phyloP scores from a whole-genome alignment of 1,284 basidiomycete genomes.

The Rhodotorula sp. region DNA sequence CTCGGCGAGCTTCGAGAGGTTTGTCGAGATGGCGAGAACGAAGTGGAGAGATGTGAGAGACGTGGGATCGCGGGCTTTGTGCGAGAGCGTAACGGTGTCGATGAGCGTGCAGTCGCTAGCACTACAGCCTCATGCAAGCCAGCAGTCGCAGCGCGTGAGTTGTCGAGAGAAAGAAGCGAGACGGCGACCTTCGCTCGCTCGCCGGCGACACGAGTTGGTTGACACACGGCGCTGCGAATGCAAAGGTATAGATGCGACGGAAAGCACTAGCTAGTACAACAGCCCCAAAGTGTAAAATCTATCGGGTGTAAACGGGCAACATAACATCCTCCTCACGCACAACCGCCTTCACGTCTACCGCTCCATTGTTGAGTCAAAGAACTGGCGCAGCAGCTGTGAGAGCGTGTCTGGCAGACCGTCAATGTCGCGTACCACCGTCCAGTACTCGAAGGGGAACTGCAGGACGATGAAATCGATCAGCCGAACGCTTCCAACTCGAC shows the following conservation, averaged over 20 bases:
- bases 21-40: too few relatives aligned
- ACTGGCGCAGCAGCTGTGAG: constrained; percentile 88
- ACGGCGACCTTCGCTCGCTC: neutral
- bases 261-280: neutral
- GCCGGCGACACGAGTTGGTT: neutral
- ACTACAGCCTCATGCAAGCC: neutral
- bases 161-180: neutral
- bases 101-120: neutral
- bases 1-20: too few relatives aligned
- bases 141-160: neutral
- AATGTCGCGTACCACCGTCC: constrained; percentile 85
- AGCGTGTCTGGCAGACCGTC: constrained; percentile 90
- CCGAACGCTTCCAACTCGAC: too few relatives aligned
- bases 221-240: neutral
- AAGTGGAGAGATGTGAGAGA: too few relatives aligned
- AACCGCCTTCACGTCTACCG: constrained; percentile 12
- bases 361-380: constrained; percentile 47
- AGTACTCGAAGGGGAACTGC: constrained; percentile 94
- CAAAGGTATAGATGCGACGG: neutral
- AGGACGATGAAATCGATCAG: too few relatives aligned
- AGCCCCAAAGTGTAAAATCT: neutral
- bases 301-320: too few relatives aligned
- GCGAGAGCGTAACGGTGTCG: neutral
- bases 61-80: neutral
- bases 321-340: too few relatives aligned